Evolutionary conservation across 352 stramenopile species (phyloP), one percentile per base, ranked within the genome.

Genomic region (Globisporangium uncinulatum): DNA sequence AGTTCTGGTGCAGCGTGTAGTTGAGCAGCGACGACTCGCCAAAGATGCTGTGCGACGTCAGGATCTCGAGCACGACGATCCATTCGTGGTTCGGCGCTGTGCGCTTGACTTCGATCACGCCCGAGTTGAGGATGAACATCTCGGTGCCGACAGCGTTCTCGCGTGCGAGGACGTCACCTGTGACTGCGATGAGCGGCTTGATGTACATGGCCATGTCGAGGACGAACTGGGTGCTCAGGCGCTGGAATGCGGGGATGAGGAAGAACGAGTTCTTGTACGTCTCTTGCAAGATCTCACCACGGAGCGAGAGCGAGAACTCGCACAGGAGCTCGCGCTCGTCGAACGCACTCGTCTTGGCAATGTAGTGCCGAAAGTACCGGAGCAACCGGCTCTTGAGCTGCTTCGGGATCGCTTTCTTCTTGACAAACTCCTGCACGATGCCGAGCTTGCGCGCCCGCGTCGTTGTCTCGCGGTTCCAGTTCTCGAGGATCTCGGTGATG

Each of bases 191-290:
- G 13, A 91, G 55, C 7, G 80, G 83, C 56, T 92, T 91, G 68
- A 92, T 92, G 36, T 83, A 92, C 74, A 92, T 89, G 0, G 76
- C 79, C 83, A 92, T 89, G 51, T 92, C 83, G 62, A 92, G 73
- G 15, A 92, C 78, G 44, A 92, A 91, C 48, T 91, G 80, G 3
- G 76, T 51, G n/a, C 82, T 91, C 6, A 92, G 65, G 6, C 70
- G 68, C 48, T 87, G 68, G 45, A 92, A 84, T 3, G 76, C 80
- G 4, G 79, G 80, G 37, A 92, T 91, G 19, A 68, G 67, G 51
- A 89, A 85, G 57, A 92, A 92, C 0, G 76, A 85, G 48, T 79
- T 76, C 21, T 74, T 79, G 62, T 89, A 91, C 21, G 83, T 89
- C 53, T 90, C 79, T 24, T 84, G 80, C 15, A 92, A 59, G 39